These are phyloP conservation scores for Yamadazyma akitaensis DNA, from an alignment of 805 yeast genomes.

Conservation along the genomic window DNA sequence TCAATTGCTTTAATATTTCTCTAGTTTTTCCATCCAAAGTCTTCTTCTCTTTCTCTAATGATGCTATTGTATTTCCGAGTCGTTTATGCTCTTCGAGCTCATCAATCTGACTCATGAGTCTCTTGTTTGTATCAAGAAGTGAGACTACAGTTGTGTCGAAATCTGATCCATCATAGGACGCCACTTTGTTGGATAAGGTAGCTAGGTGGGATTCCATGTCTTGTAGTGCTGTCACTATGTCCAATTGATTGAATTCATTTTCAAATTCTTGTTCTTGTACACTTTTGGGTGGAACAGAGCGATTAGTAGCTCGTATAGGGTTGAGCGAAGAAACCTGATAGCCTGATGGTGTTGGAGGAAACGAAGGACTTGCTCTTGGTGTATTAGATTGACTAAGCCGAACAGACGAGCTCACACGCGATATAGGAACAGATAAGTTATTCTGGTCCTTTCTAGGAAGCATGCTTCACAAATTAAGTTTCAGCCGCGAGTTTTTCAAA, in stretches of 20 bases:
- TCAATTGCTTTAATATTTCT: conserved; percentile 29
- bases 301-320: conserved; percentile 29
- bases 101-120: conserved; percentile 21
- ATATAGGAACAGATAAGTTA: conserved; percentile 28
- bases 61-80: conserved; percentile 23
- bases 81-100: conserved; percentile 28
- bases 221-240: conserved; percentile 28
- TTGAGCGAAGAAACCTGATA: conserved; percentile 39
- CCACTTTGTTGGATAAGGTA: conserved; percentile 26
- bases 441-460: conserved; percentile 7
- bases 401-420: conserved; percentile 33
- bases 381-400: conserved; percentile 26
- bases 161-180: conserved; percentile 32
- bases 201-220: conserved; percentile 29
- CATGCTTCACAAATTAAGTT: not conserved
- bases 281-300: conserved; percentile 15
- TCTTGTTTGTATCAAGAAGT: conserved; percentile 27
- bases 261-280: conserved; percentile 21
- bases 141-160: conserved; percentile 21
- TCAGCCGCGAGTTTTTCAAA: conserved; percentile 1
- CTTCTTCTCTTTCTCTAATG: conserved; percentile 20
- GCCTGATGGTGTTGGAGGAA: conserved; percentile 27
- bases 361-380: conserved; percentile 16
- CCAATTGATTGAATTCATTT: conserved; percentile 28
- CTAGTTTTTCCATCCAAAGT: conserved; percentile 24